Percentiles rank a stretch among this genome's conserved stretches.
Conservation (phyloP, 208 protist species). For the Leishmania arabica region DNA sequence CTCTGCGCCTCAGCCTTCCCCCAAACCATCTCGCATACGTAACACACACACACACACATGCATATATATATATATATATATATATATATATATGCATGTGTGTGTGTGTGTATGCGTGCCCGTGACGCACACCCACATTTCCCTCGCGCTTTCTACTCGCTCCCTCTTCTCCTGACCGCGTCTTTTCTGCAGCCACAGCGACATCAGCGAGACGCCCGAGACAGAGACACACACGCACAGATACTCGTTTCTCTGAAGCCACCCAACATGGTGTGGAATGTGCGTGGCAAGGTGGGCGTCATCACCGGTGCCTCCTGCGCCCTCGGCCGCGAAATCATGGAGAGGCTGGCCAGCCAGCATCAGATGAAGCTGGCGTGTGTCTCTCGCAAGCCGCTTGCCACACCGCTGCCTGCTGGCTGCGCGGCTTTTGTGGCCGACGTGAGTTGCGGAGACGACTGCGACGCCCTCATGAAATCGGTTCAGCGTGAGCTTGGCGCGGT, state of each 20-base stretch:
- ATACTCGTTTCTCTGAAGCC: not conserved
- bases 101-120: not conserved
- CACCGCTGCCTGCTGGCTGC: slow-evolving; percentile 44
- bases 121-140: not conserved
- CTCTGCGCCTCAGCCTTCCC: not conserved
- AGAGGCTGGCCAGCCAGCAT: slow-evolving; percentile 49
- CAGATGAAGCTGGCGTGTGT: slow-evolving; percentile 67
- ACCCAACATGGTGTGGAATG: slow-evolving; percentile 51
- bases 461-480: slow-evolving; percentile 57
- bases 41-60: too few relatives aligned
- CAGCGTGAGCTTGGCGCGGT: slow-evolving; percentile 45
- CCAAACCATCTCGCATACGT: not conserved
- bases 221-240: not conserved
- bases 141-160: not conserved
- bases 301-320: slow-evolving; percentile 75
- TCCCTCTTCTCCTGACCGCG: not conserved
- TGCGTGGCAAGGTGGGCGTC: slow-evolving; percentile 65
- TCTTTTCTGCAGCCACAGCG: not conserved
- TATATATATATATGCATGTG: not conserved
- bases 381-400: slow-evolving; percentile 43
- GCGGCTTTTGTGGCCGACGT: slow-evolving; percentile 59
- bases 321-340: slow-evolving; percentile 55
- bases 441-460: slow-evolving; percentile 42
- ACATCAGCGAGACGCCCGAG: not conserved
- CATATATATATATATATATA: not conserved